These are phyloP conservation scores for Xanthoparmelia taractica DNA, from an alignment of 495 filamentous ascomycete genomes.

Conservation along the genomic window DNA sequence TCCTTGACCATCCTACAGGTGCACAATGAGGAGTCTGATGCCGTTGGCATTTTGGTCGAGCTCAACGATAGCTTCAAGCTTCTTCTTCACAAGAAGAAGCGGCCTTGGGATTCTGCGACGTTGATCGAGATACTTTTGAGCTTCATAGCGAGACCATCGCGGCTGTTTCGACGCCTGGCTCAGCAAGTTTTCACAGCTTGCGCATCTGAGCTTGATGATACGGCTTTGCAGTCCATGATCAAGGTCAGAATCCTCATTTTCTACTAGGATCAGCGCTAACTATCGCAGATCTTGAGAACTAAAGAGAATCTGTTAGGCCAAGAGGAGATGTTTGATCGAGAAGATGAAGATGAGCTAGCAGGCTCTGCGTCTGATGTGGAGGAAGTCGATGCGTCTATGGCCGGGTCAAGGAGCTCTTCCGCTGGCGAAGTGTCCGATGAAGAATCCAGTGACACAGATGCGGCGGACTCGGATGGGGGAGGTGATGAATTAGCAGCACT, in stretches of 20 bases:
- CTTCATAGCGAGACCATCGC: conserved; percentile 78
- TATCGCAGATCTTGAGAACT: conserved; percentile 55
- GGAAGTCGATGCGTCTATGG: conserved; percentile 35
- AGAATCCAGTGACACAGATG: conserved; percentile 25
- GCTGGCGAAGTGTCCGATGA: conserved; percentile 38
- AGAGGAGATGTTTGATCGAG: conserved; percentile 73
- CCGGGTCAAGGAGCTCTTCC: conserved; percentile 34
- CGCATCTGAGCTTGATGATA: conserved; percentile 58
- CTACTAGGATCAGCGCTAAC: conserved; percentile 16
- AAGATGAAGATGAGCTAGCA: conserved; percentile 34
- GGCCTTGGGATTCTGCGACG: conserved; percentile 59
- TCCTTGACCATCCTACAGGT: conserved; percentile 79
- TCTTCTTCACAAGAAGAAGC: conserved; percentile 43
- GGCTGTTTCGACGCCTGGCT: conserved; percentile 75
- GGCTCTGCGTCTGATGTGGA: conserved; percentile 37
- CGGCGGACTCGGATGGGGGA: conserved; percentile 37
- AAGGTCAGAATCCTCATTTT: conserved; percentile 19
- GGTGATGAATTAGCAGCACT: conserved; percentile 54
- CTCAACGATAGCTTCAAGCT: conserved; percentile 54
- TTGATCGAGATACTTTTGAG: conserved; percentile 81
- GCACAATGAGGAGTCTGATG: conserved; percentile 82
- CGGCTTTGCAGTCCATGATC: conserved; percentile 65
- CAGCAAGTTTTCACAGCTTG: conserved; percentile 81
- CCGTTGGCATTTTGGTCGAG: conserved; percentile 66
- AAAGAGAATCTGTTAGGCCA: conserved; percentile 79